These are phyloP conservation scores for Gaeumannomyces tritici DNA, from an alignment of 2,329 filamentous ascomycete genomes.

Conservation along the genomic window DNA sequence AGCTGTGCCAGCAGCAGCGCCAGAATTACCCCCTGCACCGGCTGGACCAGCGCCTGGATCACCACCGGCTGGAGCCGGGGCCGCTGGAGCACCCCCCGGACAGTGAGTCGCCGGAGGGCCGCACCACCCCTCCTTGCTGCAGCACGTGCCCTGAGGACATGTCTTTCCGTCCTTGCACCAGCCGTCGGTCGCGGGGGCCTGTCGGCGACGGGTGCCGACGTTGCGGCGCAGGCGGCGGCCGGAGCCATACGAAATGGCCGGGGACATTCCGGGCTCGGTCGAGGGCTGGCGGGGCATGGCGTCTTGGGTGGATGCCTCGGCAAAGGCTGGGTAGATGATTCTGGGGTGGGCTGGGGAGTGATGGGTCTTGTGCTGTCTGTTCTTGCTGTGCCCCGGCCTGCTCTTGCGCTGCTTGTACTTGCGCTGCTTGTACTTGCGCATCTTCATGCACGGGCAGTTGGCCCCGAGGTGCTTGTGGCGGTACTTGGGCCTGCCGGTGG, in stretches of 20 bases:
- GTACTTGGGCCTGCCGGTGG: not conserved
- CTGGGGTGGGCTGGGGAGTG: no score
- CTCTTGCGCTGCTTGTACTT: not conserved
- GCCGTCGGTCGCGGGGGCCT: not conserved
- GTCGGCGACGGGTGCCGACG: not conserved
- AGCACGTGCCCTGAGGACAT: not conserved
- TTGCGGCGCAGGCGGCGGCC: not conserved
- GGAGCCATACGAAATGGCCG: not conserved
- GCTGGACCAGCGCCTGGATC: not conserved
- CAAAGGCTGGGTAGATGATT: not conserved
- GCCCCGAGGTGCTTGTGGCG: not conserved
- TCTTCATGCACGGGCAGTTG: not conserved
- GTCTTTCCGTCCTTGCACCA: not conserved
- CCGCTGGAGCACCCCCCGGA: not conserved
- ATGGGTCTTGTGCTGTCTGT: not conserved
- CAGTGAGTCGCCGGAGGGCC: not conserved
- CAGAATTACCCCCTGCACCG: not conserved
- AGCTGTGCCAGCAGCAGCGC: no score
- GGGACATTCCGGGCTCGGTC: no score
- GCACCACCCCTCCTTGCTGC: constrained; percentile 2
- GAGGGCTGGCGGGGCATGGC: no score
- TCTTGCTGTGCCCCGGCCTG: not conserved
- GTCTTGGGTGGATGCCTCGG: not conserved
- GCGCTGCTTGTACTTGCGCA: not conserved
- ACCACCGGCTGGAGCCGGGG: no score